These are phyloP conservation scores for Boletus rubroflammeus DNA, from an alignment of 768 basidiomycete genomes.

Conservation along the genomic window DNA sequence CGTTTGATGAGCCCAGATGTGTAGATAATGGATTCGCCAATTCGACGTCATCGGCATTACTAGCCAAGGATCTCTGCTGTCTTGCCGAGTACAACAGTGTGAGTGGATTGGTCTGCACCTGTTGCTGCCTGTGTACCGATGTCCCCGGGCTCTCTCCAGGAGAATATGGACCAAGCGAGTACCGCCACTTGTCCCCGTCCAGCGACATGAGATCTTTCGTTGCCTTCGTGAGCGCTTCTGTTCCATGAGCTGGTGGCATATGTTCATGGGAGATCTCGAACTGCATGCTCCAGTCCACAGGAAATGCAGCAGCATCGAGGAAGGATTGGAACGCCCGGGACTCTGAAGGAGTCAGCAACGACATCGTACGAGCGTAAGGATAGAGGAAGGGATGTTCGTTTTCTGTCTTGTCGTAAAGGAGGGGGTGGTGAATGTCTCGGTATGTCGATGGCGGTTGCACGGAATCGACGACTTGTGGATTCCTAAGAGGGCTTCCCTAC, in stretches of 20 bases:
- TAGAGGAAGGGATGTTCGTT: neutral
- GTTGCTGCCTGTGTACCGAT: slow-evolving; percentile 14
- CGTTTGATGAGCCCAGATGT: neutral
- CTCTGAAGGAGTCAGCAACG: slow-evolving; percentile 65
- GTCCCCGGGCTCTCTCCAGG: slow-evolving; percentile 5
- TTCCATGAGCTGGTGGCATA: slow-evolving; percentile 49
- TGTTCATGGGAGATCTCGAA: slow-evolving; percentile 39
- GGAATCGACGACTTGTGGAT: slow-evolving; percentile 17
- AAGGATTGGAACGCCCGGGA: slow-evolving; percentile 67
- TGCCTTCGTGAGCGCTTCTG: slow-evolving; percentile 68
- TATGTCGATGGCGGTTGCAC: slow-evolving; percentile 13
- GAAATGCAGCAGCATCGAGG: slow-evolving; percentile 44
- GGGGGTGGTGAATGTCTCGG: neutral
- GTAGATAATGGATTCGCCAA: slow-evolving; percentile 4
- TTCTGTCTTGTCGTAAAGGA: neutral
- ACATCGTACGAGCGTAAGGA: slow-evolving; percentile 36
- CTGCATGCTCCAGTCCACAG: slow-evolving; percentile 48
- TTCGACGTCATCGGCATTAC: slow-evolving; percentile 8
- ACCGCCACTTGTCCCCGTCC: slow-evolving; percentile 43
- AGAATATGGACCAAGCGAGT: slow-evolving; percentile 21
- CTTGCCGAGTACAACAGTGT: slow-evolving; percentile 17
- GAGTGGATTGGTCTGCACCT: slow-evolving; percentile 16
- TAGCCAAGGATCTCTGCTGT: slow-evolving; percentile 12
- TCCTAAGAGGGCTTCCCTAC: slow-evolving; percentile 28
- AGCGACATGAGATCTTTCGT: slow-evolving; percentile 83